Conservation (phyloP, 768 basidiomycete genomes). For the Lepiota brunneoincarnata region DNA sequence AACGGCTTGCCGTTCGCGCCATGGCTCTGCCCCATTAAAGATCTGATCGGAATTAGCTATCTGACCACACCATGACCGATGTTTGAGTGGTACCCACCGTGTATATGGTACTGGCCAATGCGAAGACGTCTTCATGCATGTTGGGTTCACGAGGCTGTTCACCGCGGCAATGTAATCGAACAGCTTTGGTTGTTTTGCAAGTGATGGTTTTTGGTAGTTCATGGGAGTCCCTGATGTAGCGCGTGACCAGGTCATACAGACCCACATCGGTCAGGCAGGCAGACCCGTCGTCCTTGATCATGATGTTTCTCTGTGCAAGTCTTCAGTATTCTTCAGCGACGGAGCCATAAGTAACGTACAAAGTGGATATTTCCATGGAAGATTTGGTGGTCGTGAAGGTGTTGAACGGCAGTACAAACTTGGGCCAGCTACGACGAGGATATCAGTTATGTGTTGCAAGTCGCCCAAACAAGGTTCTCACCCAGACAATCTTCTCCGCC, state of each 20-base stretch:
- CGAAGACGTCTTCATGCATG: too few species aligned
- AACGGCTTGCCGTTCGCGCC: too few species aligned
- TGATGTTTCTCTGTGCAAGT: neutral
- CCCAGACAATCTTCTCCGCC: neutral
- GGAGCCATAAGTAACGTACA: neutral
- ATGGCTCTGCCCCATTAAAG: too few species aligned
- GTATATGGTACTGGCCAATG: too few species aligned
- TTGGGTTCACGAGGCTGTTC: too few species aligned
- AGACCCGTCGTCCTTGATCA: neutral
- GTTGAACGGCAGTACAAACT: neutral
- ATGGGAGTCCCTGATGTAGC: neutral
- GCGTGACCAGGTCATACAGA: neutral
- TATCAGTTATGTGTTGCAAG: too few species aligned
- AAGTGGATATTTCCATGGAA: slow-evolving; percentile 2
- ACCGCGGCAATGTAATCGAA: too few species aligned
- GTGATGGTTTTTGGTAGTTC: neutral
- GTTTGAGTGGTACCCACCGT: too few species aligned
- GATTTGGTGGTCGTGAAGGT: neutral
- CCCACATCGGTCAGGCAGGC: neutral
- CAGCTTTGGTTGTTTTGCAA: neutral
- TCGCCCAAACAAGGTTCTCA: neutral
- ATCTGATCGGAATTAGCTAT: too few species aligned
- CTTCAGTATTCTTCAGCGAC: too few species aligned
- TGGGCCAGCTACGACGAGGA: neutral
- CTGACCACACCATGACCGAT: too few species aligned